Conservation (phyloP, 257 asterid species). For the Parsonsia alboflavescens region DNA sequence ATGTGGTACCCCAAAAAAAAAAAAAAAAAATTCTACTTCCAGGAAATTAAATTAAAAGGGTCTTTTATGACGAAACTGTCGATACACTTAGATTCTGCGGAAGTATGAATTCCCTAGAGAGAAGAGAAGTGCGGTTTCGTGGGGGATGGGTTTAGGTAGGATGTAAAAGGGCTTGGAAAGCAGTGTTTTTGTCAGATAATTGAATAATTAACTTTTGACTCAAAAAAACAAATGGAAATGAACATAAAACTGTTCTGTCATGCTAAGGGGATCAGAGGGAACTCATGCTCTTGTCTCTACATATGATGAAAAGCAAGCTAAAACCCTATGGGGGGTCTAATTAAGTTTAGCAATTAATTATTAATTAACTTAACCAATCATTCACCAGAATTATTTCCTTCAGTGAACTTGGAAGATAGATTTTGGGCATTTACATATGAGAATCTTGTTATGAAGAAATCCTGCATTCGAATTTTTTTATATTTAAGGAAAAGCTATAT, state of each 20-base stretch:
- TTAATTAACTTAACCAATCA: background rate
- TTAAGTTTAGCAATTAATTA: no score
- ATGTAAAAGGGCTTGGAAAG: conserved; percentile 15
- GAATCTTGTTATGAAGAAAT: no score
- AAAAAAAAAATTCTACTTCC: no score
- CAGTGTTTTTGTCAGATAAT: conserved; percentile 2
- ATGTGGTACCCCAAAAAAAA: no score
- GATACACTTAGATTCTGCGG: no score
- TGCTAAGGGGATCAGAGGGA: background rate
- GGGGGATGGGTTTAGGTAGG: conserved; percentile 12
- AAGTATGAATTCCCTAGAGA: no score
- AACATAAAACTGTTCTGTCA: background rate
- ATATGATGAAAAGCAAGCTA: background rate
- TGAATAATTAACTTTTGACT: background rate
- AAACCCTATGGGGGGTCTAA: background rate
- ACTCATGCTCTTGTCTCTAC: background rate
- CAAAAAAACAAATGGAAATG: background rate
- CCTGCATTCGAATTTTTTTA: no score
- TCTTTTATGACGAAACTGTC: no score
- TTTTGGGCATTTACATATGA: no score
- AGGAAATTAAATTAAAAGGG: no score
- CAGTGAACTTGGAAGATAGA: no score
- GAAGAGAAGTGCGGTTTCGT: background rate
- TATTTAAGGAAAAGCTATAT: no score
- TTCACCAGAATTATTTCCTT: background rate